A percentile compares a stretch with the other conserved stretches of the same genome.
Evolutionary conservation across 73 alveolate species (phyloP).

Genomic region (Blepharisma stoltei): DNA sequence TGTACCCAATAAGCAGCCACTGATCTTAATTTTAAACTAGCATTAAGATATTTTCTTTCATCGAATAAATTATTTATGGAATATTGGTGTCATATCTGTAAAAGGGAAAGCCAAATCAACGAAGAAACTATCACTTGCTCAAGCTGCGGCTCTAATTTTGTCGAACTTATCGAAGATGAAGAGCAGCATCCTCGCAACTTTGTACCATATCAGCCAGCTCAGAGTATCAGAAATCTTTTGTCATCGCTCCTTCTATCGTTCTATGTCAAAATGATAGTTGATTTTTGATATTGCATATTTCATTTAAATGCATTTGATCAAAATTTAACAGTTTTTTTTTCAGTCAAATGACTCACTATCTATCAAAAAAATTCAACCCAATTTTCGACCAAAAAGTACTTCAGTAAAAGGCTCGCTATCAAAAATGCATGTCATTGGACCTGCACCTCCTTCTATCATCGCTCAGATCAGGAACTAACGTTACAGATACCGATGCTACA

Average conservation of each 20-base stretch:
- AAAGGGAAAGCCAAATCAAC: slow-evolving; percentile 39
- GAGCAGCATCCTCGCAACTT: slow-evolving; percentile 40
- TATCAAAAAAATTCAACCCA: slow-evolving; percentile 21
- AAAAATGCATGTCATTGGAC: no score
- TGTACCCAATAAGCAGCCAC: no score
- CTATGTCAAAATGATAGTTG: background rate
- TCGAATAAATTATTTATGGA: background rate
- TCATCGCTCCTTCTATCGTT: background rate
- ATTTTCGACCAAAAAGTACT: slow-evolving; percentile 28
- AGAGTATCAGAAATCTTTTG: slow-evolving; percentile 4
- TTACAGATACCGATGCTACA: slow-evolving; percentile 28
- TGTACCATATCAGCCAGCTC: slow-evolving; percentile 39
- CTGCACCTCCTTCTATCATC: background rate
- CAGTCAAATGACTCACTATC: no score
- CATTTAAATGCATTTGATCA: slow-evolving; percentile 17
- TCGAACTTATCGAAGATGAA: slow-evolving; percentile 35
- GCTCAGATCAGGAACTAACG: background rate
- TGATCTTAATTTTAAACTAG: no score
- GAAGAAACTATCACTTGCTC: slow-evolving; percentile 21
- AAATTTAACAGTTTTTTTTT: no score
- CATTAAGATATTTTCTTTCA: no score
- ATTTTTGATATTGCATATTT: no score
- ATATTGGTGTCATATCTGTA: slow-evolving; percentile 72
- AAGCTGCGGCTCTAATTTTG: slow-evolving; percentile 33
- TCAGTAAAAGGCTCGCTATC: background rate